Base-by-base conservation (phyloP, 192 early-diverging fungal genomes). In the Lobosporangium transversale region DNA sequence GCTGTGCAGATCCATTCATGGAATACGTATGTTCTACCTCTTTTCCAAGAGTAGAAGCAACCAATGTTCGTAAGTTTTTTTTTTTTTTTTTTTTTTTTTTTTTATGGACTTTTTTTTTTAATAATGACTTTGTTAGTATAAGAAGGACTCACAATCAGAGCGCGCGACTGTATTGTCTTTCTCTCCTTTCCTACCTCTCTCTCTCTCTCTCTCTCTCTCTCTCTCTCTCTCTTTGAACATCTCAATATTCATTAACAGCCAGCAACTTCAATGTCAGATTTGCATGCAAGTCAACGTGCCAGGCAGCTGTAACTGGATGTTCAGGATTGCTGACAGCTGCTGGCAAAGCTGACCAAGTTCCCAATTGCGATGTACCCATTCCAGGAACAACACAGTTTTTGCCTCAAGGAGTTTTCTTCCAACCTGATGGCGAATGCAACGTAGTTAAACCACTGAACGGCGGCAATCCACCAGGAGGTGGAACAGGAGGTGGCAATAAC, bases 261-360 rank as follows among this genome's bases (percentile, higher is more conserved):
- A 55, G 36, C n/a, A 31, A 3, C 29, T 53, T 43, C 6, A 26
- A 62, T 42, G 71, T 75, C 47, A 43, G 18, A 11, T 75, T 75
- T n/a, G 57, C 58, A 0, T 75, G 71, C 58, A 65, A 75, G 63
- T 62, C 71, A 7, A 61, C 57, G 11, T 75, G 71, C 14, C 42
- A 75, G 17, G 8, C 56, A 4, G 51, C 58, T 2, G 51, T 42
- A 7, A 23, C 36, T 1, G 32, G 61, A 15, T 75, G 71, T 21
- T 2, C 20, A 3, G 0, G 10, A 7, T 20, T 60, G 7, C 37
- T 75, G 17, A 59, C 17, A 8, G 2, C 2, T 4, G 52, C 15
- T 49, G 63, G 71, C 23, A 66, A 47, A 20, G 23, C 33, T 20
- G n/a, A 4, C 10, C 2, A 55, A 3, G 30, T 61, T 9, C 63